These are phyloP conservation scores for Candida coleopterorum DNA, from an alignment of 805 yeast genomes.

Conservation along the genomic window DNA sequence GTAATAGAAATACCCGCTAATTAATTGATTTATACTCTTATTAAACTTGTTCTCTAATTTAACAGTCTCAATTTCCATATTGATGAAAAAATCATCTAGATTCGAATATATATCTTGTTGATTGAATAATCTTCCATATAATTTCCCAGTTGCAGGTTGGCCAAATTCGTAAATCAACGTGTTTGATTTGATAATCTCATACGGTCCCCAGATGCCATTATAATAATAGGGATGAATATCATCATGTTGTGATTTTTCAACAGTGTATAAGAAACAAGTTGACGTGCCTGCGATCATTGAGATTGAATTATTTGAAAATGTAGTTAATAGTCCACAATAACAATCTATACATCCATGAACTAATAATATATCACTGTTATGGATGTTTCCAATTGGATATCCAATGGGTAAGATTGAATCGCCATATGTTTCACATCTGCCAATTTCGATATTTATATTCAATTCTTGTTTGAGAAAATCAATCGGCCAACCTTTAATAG, in stretches of 20 bases:
- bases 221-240: conserved; percentile 12
- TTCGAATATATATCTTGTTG: conserved; percentile 11
- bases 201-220: conserved; percentile 63
- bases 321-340: conserved; percentile 50
- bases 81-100: conserved; percentile 13
- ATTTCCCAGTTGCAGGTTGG: conserved; percentile 53
- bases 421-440: conserved; percentile 18
- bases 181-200: conserved; percentile 13
- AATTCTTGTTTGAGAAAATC: conserved; percentile 22
- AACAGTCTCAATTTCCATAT: conserved; percentile 18
- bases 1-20: conserved; percentile 39
- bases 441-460: conserved; percentile 21
- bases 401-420: conserved; percentile 13
- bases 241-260: conserved; percentile 17
- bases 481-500: conserved; percentile 49
- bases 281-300: conserved; percentile 61
- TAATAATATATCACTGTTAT: neutral
- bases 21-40: conserved; percentile 16
- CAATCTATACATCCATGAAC: conserved; percentile 56
- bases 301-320: conserved; percentile 17
- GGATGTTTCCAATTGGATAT: conserved; percentile 15
- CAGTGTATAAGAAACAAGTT: conserved; percentile 44
- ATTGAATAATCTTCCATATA: conserved; percentile 44
- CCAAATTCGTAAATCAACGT: conserved; percentile 48
- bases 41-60: conserved; percentile 15